Evolutionary conservation across 495 filamentous ascomycete genomes (phyloP), one percentile per base, ranked within the genome.

Genomic region (Ascodesmis nigricans): DNA sequence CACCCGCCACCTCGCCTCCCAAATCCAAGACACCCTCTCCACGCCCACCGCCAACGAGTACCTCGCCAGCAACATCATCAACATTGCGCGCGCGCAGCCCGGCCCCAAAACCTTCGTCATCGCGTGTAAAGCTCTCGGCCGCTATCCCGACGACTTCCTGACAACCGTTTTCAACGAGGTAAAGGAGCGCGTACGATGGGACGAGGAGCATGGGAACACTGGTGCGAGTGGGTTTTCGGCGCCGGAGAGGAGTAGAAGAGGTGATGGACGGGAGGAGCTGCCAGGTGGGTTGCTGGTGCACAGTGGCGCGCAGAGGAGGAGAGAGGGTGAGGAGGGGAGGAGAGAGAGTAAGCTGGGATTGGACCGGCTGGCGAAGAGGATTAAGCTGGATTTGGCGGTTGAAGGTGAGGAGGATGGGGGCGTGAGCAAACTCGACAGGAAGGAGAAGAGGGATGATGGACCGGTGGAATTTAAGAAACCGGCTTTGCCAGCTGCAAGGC

Each of bases 391-490:
- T 29, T 29, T 52, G 11, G 49, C 40, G 2, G 42, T 33, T 2
- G 48, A 38, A 16, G 48, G 29, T 5, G 48, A 47, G 2, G 27
- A 17, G 14, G 44, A 35, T 5, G 19, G 11, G n/a, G 31, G 7
- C 10, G 31, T 9, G n/a, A 26, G n/a, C 15, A 0, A 33, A 6
- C 24, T 23, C 10, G 31, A 24, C 10, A 25, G 16, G 9, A 27
- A 16, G 11, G 5, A 29, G 29, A 9, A 19, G n/a, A 22, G 18
- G 5, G 16, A 17, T n/a, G 5, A 1, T 13, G 28, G 35, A 21
- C 39, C 38, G 27, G 38, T 52, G 3, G 49, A 52, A 23, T 52
- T 52, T 22, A 52, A 47, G 33, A 52, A 52, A 26, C 49, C 49
- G 3, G 44, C 49, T 1, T 25, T 52, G 11, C 49, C 49, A 0